phyloP scores from a whole-genome alignment of 495 filamentous ascomycete genomes.

The Podospora fimiseda region DNA sequence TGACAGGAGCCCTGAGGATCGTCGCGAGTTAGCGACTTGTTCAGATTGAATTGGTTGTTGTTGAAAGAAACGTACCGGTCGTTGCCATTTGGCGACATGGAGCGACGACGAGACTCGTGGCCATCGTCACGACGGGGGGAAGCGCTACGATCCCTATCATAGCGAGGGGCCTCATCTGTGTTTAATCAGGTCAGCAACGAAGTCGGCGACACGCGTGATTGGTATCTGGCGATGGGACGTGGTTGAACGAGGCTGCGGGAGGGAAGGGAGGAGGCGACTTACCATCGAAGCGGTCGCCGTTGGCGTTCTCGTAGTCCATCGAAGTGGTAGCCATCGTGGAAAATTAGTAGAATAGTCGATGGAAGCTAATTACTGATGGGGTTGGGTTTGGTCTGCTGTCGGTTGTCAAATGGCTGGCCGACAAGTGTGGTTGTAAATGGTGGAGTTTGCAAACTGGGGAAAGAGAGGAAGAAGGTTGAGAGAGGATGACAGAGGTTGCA shows the following conservation, averaged over 20 bases:
- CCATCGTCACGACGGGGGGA: conserved; percentile 78
- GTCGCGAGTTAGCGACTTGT: not conserved
- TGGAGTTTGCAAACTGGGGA: not conserved
- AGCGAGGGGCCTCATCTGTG: conserved; percentile 69
- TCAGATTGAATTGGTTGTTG: not conserved
- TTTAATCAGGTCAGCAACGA: not conserved
- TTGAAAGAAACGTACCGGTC: conserved; percentile 57
- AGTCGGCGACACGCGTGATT: no score
- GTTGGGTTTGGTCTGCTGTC: not conserved
- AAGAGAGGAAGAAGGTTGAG: not conserved
- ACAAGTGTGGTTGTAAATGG: not conserved
- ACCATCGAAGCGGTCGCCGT: conserved; percentile 78
- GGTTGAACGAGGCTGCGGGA: conserved; percentile 1
- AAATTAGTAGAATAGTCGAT: not conserved
- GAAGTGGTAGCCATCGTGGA: conserved; percentile 46
- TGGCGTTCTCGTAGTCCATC: conserved; percentile 84
- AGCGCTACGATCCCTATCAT: conserved; percentile 77
- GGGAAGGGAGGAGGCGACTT: conserved; percentile 32
- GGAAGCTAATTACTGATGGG: conserved; percentile 2
- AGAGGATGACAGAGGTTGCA: not conserved
- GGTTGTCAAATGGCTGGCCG: not conserved
- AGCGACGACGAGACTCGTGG: conserved; percentile 65
- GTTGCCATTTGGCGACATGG: conserved; percentile 63
- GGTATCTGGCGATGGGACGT: no score
- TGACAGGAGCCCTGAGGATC: conserved; percentile 22